A percentile compares a stretch with the other conserved stretches of the same genome.
phyloP scores from a whole-genome alignment of 2,329 filamentous ascomycete genomes.

The Cytospora chrysosperma region DNA sequence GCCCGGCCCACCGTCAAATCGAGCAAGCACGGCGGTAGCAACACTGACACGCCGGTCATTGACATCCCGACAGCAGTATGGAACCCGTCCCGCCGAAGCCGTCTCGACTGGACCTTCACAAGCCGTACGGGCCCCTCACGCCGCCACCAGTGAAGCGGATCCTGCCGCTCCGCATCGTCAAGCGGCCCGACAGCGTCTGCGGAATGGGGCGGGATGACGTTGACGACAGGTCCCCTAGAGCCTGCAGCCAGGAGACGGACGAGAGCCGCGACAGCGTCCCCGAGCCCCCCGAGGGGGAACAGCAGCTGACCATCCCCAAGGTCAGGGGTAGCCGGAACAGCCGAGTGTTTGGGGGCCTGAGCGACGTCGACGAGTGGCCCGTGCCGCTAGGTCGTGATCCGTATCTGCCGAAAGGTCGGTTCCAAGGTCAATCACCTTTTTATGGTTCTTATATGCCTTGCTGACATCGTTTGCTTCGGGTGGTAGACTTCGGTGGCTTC shows the following conservation, averaged over 20 bases:
- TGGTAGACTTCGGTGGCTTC: slow-evolving; percentile 4
- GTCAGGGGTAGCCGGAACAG: slow-evolving; percentile 29
- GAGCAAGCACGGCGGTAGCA: background rate
- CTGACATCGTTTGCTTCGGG: background rate
- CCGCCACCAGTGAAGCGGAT: slow-evolving; percentile 29
- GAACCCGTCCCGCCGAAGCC: slow-evolving; percentile 32
- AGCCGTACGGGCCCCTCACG: slow-evolving; percentile 24
- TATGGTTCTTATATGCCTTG: background rate
- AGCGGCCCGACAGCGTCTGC: slow-evolving; percentile 34
- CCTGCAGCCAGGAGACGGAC: slow-evolving; percentile 30
- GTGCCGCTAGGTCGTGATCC: slow-evolving; percentile 14
- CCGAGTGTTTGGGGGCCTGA: slow-evolving; percentile 2
- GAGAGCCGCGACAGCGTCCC: slow-evolving; percentile 27
- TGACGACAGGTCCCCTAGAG: slow-evolving; percentile 13
- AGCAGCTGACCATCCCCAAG: slow-evolving; percentile 38
- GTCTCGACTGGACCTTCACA: slow-evolving; percentile 35
- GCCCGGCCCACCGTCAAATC: background rate
- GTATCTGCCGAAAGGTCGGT: slow-evolving; percentile 11
- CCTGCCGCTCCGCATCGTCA: slow-evolving; percentile 51
- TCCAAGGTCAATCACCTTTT: background rate
- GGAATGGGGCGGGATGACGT: background rate
- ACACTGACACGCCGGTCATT: slow-evolving; percentile 2
- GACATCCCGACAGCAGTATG: slow-evolving; percentile 33
- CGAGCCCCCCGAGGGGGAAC: slow-evolving; percentile 28
- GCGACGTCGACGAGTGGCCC: slow-evolving; percentile 5